Base-by-base conservation (phyloP, 345 rosid species). In the Fremontodendron californicum region DNA sequence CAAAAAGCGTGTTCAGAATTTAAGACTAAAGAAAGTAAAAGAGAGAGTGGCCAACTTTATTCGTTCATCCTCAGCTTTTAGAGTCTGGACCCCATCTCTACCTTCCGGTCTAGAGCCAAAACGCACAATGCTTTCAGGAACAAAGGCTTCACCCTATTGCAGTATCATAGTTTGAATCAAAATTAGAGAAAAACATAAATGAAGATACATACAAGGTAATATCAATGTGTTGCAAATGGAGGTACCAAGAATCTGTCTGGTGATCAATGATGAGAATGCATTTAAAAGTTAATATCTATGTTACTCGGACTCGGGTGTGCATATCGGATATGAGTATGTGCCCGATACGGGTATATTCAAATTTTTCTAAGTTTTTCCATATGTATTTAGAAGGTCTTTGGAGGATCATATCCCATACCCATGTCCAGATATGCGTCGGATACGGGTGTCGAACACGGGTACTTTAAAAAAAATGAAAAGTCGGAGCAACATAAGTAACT, bases 61-160 rank as follows among this genome's bases (percentile, higher is more conserved):
- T 25, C 35, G 54, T 25, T 40, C 54, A 43, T 68, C 52, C 52
- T 68, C 54, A 1, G 51, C 54, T 68, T 43, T 68, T 31, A 61
- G 40, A 13, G 90, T 90, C 18, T 87, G 84, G 18, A 93, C 96
- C 19, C 90, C 87, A 46, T 89, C 93, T 85, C 94, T 90, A 57
- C 97, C 97, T 5, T 76, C 90, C 9, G 8, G 79, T 79, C 94
- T 90, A 78, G 76, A 76, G 29, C 96, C 99, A 81, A 61, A 79
- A 16, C 88, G 89, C 74, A 95, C 97, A 42, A 91, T 82, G 21
- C 89, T 88, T 81, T 93, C 99, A 15, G 98, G 98, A 77, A 93
- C 96, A 73, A 92, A 83, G 73, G 99, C 99, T 85, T 95, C 99
- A 0, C 99, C 98, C 99, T 93, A 81, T 73, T 76, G 27, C 31